Base-by-base conservation (phyloP, 352 stramenopile species). In the Blastocystis sp. region DNA sequence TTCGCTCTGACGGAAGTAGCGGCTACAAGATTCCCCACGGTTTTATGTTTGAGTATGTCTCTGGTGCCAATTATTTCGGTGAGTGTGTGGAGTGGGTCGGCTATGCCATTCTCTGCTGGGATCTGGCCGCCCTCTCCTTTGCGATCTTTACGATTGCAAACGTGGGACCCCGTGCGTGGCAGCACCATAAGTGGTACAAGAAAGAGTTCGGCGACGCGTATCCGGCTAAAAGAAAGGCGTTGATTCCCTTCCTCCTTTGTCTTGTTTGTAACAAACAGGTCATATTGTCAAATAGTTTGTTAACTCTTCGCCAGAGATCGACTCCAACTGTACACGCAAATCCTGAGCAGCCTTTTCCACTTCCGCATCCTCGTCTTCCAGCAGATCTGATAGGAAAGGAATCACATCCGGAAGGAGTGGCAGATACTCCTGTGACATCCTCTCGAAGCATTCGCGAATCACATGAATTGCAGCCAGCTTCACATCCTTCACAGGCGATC, bases 51-150 rank as follows among this genome's bases (percentile, higher is more conserved):
- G 76, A 90, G n/a, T 93, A 90, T 47, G 90, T 94, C 23, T 94
- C 91, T 15, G 92, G 91, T 39, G 92, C 93, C 18, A 94, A 95
- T 80, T 95, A 92, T 90, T 91, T 93, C 63, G 93, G 93, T n/a
- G 93, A 95, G 90, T 91, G 94, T 64, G 8, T 95, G 0, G 93
- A 95, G 91, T 95, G 93, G 93, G 90, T 91, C 50, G 93, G 93
- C 13, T 95, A 92, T 90, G 92, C 91, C 13, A 90, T 95, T 18
- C 92, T 93, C 39, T 68, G 23, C 4, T 88, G 77, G 77, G 53
- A 88, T 29, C 77, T 88, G 1, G 77, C 53, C 2, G 77, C 53
- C 0, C 68, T 91, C 9, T 91, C 90, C 29, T 95, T 95, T 88
- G 84, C 92, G 2, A 47, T 93, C 41, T 95, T 92, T 76, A 94